phyloP scores from a whole-genome alignment of 352 stramenopile genomes.

The Globisporangium alternatum region DNA sequence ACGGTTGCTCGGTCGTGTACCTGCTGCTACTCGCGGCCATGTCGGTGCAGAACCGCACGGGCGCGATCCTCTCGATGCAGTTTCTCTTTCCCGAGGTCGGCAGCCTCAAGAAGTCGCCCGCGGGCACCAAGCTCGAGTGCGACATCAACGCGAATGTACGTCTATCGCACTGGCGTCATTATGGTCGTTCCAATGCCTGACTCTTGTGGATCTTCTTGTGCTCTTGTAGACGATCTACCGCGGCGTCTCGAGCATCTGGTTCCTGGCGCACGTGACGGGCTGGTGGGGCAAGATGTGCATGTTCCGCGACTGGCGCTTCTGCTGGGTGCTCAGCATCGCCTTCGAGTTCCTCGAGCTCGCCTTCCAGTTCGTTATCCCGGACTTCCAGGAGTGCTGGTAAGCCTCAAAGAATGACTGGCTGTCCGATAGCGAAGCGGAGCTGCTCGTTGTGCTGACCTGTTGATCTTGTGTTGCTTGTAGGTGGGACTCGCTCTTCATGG shows the following conservation, averaged over 20 bases:
- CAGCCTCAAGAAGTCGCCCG: constrained; percentile 26
- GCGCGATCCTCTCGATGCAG: constrained; percentile 64
- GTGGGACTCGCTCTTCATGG: constrained; percentile 92
- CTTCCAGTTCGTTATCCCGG: constrained; percentile 87
- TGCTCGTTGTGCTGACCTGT: not conserved
- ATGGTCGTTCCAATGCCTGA: no score
- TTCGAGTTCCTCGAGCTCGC: constrained; percentile 91
- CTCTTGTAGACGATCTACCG: constrained; percentile 46
- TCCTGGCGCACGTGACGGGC: constrained; percentile 78
- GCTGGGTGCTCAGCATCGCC: constrained; percentile 86
- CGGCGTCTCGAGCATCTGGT: constrained; percentile 81
- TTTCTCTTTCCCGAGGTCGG: constrained; percentile 76
- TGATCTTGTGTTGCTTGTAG: constrained; percentile 14
- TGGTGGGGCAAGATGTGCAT: constrained; percentile 95
- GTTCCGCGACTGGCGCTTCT: constrained; percentile 93
- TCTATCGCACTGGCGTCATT: not conserved
- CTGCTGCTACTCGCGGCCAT: constrained; percentile 64
- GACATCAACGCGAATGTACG: constrained; percentile 54
- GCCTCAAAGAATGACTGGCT: not conserved
- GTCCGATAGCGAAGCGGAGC: not conserved
- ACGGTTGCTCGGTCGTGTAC: constrained; percentile 78
- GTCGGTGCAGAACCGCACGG: constrained; percentile 65
- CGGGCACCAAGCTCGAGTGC: constrained; percentile 41
- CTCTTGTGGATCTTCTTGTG: not conserved
- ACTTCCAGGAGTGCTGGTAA: constrained; percentile 93